Conservation (phyloP, 768 basidiomycete species). For the Albatrellus ellisii region DNA sequence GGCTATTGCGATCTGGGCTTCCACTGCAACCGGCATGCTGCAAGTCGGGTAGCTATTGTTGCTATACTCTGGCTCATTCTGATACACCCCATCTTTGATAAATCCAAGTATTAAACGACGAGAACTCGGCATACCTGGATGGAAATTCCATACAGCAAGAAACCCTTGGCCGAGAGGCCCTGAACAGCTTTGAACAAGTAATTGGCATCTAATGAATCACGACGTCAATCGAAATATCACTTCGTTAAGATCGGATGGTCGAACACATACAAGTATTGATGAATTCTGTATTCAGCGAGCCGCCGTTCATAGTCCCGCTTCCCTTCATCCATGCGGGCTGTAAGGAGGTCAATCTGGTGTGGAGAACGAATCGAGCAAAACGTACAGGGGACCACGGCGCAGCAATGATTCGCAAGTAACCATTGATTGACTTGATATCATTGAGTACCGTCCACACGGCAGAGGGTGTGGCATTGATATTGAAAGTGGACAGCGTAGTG, state of each 20-base stretch:
- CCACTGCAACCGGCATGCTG: conserved; percentile 33
- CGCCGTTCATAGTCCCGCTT: conserved; percentile 47
- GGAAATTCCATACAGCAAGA: conserved; percentile 42
- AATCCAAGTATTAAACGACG: too few relatives aligned
- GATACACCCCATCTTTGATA: conserved; percentile 9
- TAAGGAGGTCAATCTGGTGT: background rate
- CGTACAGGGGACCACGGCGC: conserved; percentile 47
- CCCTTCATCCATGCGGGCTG: conserved; percentile 63
- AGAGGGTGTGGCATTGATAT: conserved; percentile 19
- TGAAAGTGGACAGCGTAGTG: conserved; percentile 18
- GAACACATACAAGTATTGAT: conserved; percentile 20
- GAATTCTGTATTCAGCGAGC: conserved; percentile 29
- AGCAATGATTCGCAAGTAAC: conserved; percentile 26
- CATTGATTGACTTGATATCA: conserved; percentile 19
- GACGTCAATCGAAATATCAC: conserved; percentile 9
- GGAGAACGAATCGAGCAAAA: conserved; percentile 21
- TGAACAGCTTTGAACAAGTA: conserved; percentile 58
- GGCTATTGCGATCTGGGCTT: conserved; percentile 38
- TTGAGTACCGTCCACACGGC: conserved; percentile 20
- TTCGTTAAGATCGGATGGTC: conserved; percentile 8
- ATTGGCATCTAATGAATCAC: background rate
- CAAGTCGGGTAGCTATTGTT: conserved; percentile 48
- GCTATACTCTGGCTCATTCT: conserved; percentile 29
- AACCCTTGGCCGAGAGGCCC: conserved; percentile 43
- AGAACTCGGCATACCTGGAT: conserved; percentile 27